Evolutionary conservation across 192 early-diverging fungal genomes (phyloP), one percentile per base, ranked within the genome.

Genomic region (Geranomyces variabilis): DNA sequence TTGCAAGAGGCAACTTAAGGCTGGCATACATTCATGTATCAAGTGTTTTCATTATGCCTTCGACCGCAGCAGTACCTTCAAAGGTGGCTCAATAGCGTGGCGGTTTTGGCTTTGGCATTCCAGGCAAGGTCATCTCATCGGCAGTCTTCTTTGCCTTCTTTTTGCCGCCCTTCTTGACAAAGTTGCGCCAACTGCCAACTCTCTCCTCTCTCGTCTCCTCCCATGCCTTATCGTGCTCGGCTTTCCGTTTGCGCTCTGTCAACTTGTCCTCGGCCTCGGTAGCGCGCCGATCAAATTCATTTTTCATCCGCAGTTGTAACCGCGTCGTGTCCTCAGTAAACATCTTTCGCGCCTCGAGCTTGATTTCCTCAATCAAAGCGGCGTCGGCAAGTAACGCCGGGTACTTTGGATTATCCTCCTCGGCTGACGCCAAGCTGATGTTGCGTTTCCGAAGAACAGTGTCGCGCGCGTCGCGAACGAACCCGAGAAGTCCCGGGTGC

Each of bases 201-300:
- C 85, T 65, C 43, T 69, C 74, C 19, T 87, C 85, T 57, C 82
- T 21, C 28, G 81, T 80, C 74, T 77, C 74, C 62, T 84, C 85
- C 82, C 81, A 82, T 28, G 36, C 28, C 73, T 87, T 85, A 53
- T 84, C 77, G 36, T 77, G 55, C 51, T 84, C 81, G 51, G 58
- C 19, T 70, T 85, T 80, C 17, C 73, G 60, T 70, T 83, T 85
- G 43, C 76, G 55, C 61, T 81, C 80, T 24, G 73, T 57, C 46
- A 71, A 48, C 70, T 76, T 75, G 43, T 77, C 56, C 70, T 87
- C 83, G 36, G 77, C 76, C 71, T 76, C 59, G 30, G 70, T 57
- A 13, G 60, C 33, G 28, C 71, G 48, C 41, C 75, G 61, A 28
- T 79, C 78, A 15, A 82, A 48, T 36, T 81, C 82, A 60, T 82